Evolutionary conservation across 2,329 filamentous ascomycete genomes (phyloP).

Genomic region (Pestalotiopsis fici): DNA sequence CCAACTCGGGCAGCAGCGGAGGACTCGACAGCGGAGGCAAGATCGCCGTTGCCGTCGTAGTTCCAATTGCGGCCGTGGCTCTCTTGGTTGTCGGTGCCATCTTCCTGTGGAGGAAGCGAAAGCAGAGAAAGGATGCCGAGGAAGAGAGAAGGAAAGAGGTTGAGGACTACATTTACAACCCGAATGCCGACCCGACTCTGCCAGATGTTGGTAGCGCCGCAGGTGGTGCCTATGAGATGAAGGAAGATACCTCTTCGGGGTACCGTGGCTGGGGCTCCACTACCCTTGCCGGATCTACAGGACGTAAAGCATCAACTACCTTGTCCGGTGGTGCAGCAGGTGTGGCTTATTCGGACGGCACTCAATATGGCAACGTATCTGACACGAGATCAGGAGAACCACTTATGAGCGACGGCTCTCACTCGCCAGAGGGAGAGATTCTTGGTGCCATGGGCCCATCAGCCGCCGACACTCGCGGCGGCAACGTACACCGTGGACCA

Average conservation of each 20-base stretch:
- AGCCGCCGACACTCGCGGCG: conserved; percentile 62
- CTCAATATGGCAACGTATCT: conserved; percentile 58
- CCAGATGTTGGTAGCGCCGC: conserved; percentile 46
- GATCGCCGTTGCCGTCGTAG: conserved; percentile 90
- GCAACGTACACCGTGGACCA: conserved; percentile 80
- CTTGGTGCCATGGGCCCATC: conserved; percentile 80
- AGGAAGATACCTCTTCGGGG: conserved; percentile 73
- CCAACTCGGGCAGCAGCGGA: conserved; percentile 35
- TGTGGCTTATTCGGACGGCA: conserved; percentile 71
- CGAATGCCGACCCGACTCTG: conserved; percentile 89
- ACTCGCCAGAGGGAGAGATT: conserved; percentile 75
- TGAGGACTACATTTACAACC: conserved; percentile 96
- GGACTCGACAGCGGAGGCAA: conserved; percentile 62
- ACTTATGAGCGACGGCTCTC: conserved; percentile 53
- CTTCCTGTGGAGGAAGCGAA: conserved; percentile 86
- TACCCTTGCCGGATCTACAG: conserved; percentile 65
- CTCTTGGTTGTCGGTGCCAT: conserved; percentile 75
- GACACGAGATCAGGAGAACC: conserved; percentile 72
- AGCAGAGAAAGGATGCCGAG: conserved; percentile 80
- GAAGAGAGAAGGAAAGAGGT: conserved; percentile 93
- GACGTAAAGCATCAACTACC: conserved; percentile 85
- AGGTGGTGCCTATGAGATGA: conserved; percentile 68
- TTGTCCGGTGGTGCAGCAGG: conserved; percentile 74
- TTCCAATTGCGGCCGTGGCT: conserved; percentile 87
- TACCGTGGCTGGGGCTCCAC: conserved; percentile 96